Evolutionary conservation across 441 rosid species (phyloP).

Genomic region (Kokia cookei): DNA sequence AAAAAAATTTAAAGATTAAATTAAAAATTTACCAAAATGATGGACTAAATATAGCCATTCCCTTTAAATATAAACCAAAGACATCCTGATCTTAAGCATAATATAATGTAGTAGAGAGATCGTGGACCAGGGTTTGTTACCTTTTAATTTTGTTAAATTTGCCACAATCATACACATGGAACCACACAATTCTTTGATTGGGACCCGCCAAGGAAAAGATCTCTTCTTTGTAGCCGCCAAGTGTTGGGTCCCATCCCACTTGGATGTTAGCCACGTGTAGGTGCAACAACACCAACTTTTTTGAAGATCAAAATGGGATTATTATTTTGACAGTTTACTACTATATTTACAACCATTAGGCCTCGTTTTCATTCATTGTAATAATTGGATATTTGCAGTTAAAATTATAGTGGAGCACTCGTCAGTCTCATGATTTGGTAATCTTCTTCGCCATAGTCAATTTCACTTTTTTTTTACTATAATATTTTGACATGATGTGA

Average conservation of each 20-base stretch:
- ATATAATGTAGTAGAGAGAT: neutral
- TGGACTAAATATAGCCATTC: too few species aligned
- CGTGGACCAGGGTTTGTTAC: conserved; percentile 1
- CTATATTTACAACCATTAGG: neutral
- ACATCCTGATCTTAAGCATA: neutral
- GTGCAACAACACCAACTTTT: neutral
- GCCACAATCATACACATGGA: conserved; percentile 2
- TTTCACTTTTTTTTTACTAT: too few species aligned
- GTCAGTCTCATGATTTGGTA: neutral
- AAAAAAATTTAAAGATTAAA: neutral
- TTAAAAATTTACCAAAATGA: too few species aligned
- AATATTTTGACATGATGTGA: too few species aligned
- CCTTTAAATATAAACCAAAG: neutral
- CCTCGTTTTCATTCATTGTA: neutral
- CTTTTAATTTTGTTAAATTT: neutral
- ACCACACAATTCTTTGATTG: neutral
- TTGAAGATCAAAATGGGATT: neutral
- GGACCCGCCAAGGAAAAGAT: neutral
- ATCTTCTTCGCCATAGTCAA: neutral
- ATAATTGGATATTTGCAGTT: neutral
- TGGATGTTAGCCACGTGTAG: conserved; percentile 11
- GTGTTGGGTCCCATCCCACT: conserved; percentile 14
- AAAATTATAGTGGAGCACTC: neutral
- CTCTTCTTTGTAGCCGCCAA: conserved; percentile 6
- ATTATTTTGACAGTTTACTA: neutral